Base-by-base conservation (phyloP, 2,329 filamentous ascomycete genomes). In the Balansia obtecta region DNA sequence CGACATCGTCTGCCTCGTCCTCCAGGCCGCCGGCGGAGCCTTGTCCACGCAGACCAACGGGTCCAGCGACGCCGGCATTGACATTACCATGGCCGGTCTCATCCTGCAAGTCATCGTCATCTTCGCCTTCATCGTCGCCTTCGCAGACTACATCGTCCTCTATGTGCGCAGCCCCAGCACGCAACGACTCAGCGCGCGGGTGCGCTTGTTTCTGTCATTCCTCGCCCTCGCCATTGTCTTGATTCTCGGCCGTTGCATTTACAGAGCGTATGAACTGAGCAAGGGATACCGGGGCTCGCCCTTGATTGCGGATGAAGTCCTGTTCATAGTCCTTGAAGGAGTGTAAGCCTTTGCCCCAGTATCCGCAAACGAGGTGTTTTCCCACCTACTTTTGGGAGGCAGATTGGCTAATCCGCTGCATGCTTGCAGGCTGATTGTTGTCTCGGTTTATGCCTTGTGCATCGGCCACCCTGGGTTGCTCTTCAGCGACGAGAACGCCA, bases 221-320 rank as follows among this genome's bases (percentile, higher is more conserved):
- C 64, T 83, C 11, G 62, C 66, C 1, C 58, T 77, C 1, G 75
- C 80, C 0, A 79, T 82, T 3, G 47, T 82, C 2, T 67, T 76
- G 42, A 80, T 86, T 55, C 74, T 85, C 39, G 73, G 75, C 4
- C 70, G 83, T 15, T 82, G 76, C 55, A 70, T 76, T 10, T 85
- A 80, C 61, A 73, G 83, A 49, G 79, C 83, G 41, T 78, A 79
- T 10, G 83, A 86, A 65, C 63, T 86, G 53, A 77, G 74, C 53
- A 68, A 80, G 39, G 82, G 82, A 1, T 86, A 81, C 66, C 68
- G 58, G 5, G 40, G 62, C 27, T 80, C 79, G 0, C 61, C 68
- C 6, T 62, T 83, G 50, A 76, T 83, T 40, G 66, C 66, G 4
- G 58, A 79, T 40, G 64, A 80, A 58, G 63, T 61, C 0, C 59